Evolutionary conservation across 352 stramenopile genomes (phyloP), one percentile per base, ranked within the genome.

Genomic region (Pythium chondricola): DNA sequence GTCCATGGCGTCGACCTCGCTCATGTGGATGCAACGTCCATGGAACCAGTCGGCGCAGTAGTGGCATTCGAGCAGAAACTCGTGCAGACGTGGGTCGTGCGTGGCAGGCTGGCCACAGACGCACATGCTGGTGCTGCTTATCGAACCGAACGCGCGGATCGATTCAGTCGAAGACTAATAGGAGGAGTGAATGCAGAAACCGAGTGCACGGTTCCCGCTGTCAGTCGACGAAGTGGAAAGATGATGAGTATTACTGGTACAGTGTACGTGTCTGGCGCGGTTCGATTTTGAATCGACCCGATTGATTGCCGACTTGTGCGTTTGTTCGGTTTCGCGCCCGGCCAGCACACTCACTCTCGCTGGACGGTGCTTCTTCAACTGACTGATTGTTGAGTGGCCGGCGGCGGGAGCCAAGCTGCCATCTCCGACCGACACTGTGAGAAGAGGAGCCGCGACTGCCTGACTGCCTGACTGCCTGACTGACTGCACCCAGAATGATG

Each of bases 21-120:
- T 82, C 33, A 85, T 32, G 22, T 75, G 56, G 20, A 67, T 60
- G 58, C 76, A 88, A 21, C 48, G 58, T 16, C 73, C 73, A 48
- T 88, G 76, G 39, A 74, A 63, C 76, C 76, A 88, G n/a, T 58
- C 67, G 16, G 61, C 58, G 53, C 76, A 88, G 61, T 71, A 84
- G 47, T 83, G 71, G 47, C 73, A 88, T 45, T 85, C 73, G 40
- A 88, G 37, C 22, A 85, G 63, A 57, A 88, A 85, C 48, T 60
- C 45, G 36, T 48, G 42, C 13, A 49, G 40, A 35, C 43, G 44
- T 44, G 56, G 45, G 42, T 56, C 56, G 44, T 65, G 49, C 30
- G 42, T 50, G 32, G 51, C 49, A 11, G 49, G 49, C 24, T 56
- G 30, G 43, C 56, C 56, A 27, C 56, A 65, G 31, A 65, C 48